Base-by-base conservation (phyloP, 1,284 basidiomycete genomes). In the Boletus mariae region DNA sequence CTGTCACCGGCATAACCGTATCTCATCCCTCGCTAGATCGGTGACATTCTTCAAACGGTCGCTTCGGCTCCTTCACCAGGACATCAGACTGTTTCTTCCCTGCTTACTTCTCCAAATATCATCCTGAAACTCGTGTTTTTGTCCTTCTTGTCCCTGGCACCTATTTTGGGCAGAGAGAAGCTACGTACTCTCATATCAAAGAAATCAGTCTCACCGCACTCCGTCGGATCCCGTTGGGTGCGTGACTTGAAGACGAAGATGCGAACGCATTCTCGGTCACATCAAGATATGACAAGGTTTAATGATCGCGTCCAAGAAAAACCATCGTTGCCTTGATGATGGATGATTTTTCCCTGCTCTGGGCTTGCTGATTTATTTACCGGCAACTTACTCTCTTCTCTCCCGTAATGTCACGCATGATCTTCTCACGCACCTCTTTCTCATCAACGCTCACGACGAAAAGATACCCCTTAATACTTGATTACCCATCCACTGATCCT, bases 21-120 rank as follows among this genome's bases (percentile, higher is more conserved):
- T 34, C 46, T 46, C 43, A 69, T 42, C 20, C 43, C 34, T 51
- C 56, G 56, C 61, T 60, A 88, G 83, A 87, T 92, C 63, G 89
- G 89, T 29, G 89, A 92, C 68, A 89, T 92, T 46, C 78, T 92
- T 11, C 88, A 91, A 68, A 86, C 87, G 0, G 80, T 88, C 26
- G 84, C 86, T 20, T 82, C 83, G 9, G 78, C 82, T 7, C 82
- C 86, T 1, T 82, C 83, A 7, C 80, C 84, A 7, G 80, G 80
- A 12, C 78, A 84, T 53, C 80, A 86, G 66, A 86, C 85, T 4
- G 80, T 92, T 9, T 83, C 85, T 50, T 87, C 84, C 15, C 69
- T 91, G 17, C 71, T 92, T 34, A 74, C 84, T 38, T 85, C 85
- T 2, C 89, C 88, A 10, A 76, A 80, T 52, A 85, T 90, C 65